These are phyloP conservation scores for Pachyrhizus erosus DNA, from an alignment of 306 rosid genomes.

Conservation along the genomic window DNA sequence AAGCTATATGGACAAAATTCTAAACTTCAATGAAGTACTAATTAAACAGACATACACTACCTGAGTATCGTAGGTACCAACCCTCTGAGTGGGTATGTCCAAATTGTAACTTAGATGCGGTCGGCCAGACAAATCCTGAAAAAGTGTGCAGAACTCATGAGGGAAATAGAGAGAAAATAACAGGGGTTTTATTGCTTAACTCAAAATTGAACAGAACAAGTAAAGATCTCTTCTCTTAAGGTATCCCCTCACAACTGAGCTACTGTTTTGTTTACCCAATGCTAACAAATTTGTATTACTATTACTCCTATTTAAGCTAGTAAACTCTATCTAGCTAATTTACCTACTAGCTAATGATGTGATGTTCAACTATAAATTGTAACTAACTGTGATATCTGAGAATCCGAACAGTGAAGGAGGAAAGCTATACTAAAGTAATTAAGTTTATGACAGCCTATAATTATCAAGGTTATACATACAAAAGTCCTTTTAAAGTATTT, in stretches of 20 bases:
- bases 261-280: not conserved
- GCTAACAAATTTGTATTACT: not conserved
- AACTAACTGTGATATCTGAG: not conserved
- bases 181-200: not conserved
- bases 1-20: slow-evolving; percentile 29
- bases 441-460: not conserved
- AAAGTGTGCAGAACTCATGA: slow-evolving; percentile 7
- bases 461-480: not conserved
- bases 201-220: not conserved
- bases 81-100: slow-evolving; percentile 85
- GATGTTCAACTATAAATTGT: not conserved
- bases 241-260: not conserved
- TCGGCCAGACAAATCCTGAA: slow-evolving; percentile 96
- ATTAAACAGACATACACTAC: slow-evolving; percentile 49
- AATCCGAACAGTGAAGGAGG: not conserved
- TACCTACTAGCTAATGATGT: not conserved
- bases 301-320: not conserved
- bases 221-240: not conserved
- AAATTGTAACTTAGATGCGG: slow-evolving; percentile 82
- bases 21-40: not conserved
- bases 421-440: not conserved
- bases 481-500: not conserved
- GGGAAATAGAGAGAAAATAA: not conserved
- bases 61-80: slow-evolving; percentile 96
- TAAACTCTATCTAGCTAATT: too few species aligned